Evolutionary conservation across 2,329 filamentous ascomycete species (phyloP).

Genomic region (Ophioceras dolichostomum): DNA sequence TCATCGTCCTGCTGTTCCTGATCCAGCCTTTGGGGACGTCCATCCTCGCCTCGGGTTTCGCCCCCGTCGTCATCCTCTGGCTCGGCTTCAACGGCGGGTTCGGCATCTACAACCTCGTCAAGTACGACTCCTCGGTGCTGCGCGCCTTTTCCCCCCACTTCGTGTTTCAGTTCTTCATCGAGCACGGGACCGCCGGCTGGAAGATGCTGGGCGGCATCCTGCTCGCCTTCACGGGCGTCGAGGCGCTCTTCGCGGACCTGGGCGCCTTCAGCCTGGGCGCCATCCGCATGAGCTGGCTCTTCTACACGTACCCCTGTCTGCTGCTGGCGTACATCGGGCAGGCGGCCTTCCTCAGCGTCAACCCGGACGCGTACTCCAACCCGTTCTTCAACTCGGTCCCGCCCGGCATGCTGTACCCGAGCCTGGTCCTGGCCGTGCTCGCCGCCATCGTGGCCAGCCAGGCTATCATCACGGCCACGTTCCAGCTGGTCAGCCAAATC

Average conservation of each 20-base stretch:
- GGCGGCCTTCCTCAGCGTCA: conserved; percentile 53
- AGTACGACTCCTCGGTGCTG: conserved; percentile 37
- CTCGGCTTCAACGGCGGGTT: conserved; percentile 47
- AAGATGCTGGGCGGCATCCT: conserved; percentile 55
- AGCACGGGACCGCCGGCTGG: conserved; percentile 48
- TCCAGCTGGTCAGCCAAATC: conserved; percentile 55
- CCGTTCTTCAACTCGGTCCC: conserved; percentile 64
- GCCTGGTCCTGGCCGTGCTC: conserved; percentile 51
- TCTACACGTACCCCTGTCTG: conserved; percentile 52
- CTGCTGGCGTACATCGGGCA: conserved; percentile 56
- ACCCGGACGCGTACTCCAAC: conserved; percentile 47
- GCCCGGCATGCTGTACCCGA: conserved; percentile 54
- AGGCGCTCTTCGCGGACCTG: conserved; percentile 64
- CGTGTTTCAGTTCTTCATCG: conserved; percentile 45
- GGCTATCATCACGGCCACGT: conserved; percentile 63
- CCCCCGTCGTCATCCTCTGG: conserved; percentile 55
- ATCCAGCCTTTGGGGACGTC: conserved; percentile 51
- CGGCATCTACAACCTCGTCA: conserved; percentile 47
- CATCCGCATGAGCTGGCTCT: conserved; percentile 60
- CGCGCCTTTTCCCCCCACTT: conserved; percentile 45
- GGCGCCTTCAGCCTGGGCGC: conserved; percentile 58
- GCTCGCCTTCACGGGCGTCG: conserved; percentile 61
- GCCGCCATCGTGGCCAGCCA: conserved; percentile 65
- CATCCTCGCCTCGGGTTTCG: conserved; percentile 45
- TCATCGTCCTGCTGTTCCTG: conserved; percentile 48